phyloP scores from a whole-genome alignment of 73 alveolate genomes.

The Urostyla sp. region DNA sequence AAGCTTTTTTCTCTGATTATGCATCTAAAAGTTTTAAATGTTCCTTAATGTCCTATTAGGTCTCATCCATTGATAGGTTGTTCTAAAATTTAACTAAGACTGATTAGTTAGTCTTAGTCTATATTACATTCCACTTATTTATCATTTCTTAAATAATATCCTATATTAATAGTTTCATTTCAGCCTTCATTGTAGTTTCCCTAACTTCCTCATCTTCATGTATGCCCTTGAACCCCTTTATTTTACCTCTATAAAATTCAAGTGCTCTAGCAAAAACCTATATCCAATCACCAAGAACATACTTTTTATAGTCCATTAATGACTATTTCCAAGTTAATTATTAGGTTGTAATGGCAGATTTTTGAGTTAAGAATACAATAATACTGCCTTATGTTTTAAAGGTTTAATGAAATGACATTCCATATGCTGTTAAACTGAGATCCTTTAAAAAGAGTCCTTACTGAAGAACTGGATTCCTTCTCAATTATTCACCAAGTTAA shows the following conservation, averaged over 20 bases:
- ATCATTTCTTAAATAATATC: slow-evolving; percentile 28
- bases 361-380: too few relatives aligned
- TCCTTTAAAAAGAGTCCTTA: too few relatives aligned
- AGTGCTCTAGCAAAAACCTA: slow-evolving; percentile 20
- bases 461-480: too few relatives aligned
- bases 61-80: neutral
- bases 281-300: slow-evolving; percentile 29
- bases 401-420: too few relatives aligned
- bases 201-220: slow-evolving; percentile 29
- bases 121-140: neutral
- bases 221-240: slow-evolving; percentile 44
- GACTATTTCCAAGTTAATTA: slow-evolving; percentile 46
- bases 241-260: slow-evolving; percentile 48
- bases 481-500: too few relatives aligned
- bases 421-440: too few relatives aligned
- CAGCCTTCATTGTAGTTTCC: slow-evolving; percentile 37
- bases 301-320: slow-evolving; percentile 5
- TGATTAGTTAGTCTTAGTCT: neutral
- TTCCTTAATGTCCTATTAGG: slow-evolving; percentile 7
- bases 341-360: too few relatives aligned
- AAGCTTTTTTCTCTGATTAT: neutral
- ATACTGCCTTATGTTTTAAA: too few relatives aligned
- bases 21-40: neutral
- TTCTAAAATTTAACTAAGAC: neutral
- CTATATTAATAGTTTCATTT: slow-evolving; percentile 24